Percentiles rank a stretch among this genome's conserved stretches.
Conservation (phyloP, 1,284 basidiomycete genomes). For the Boletellus dicymbophilus region DNA sequence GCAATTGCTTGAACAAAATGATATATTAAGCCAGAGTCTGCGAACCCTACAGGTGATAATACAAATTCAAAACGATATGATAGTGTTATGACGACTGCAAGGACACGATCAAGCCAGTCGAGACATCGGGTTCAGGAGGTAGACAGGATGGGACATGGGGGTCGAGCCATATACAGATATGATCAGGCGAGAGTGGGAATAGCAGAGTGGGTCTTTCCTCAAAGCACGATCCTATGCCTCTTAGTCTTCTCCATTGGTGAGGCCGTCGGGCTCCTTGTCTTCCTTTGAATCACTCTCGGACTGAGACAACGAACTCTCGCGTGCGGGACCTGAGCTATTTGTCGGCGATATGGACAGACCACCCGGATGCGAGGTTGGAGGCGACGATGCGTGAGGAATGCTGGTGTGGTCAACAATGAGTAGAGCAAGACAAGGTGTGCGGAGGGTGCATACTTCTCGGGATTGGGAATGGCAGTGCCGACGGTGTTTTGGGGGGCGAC, state of each 20-base stretch:
- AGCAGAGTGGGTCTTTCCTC: constrained; percentile 1
- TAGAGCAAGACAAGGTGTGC: neutral
- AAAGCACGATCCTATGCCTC: constrained; percentile 40
- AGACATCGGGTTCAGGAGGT: constrained; percentile 12
- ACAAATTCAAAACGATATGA: constrained; percentile 28
- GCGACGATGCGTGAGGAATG: constrained; percentile 75
- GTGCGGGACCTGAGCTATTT: constrained; percentile 60
- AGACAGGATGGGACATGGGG: constrained; percentile 16
- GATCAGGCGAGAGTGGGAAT: constrained; percentile 21
- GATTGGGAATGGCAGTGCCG: constrained; percentile 93
- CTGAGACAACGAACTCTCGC: constrained; percentile 61
- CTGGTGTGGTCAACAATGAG: constrained; percentile 35
- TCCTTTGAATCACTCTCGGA: constrained; percentile 23
- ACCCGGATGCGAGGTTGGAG: constrained; percentile 49
- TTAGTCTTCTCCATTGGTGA: constrained; percentile 35
- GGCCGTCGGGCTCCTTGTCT: constrained; percentile 14
- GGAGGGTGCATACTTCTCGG: constrained; percentile 76
- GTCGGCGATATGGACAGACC: constrained; percentile 72
- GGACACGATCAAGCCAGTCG: constrained; percentile 13
- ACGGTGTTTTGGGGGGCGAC: constrained; percentile 86
- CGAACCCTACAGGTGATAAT: constrained; percentile 33
- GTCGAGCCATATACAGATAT: constrained; percentile 23
- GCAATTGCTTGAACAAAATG: neutral
- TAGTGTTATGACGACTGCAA: constrained; percentile 20
- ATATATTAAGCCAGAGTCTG: constrained; percentile 27